Evolutionary conservation across 106 monocot genomes (phyloP).

Genomic region (Platanthera guangdongensis): DNA sequence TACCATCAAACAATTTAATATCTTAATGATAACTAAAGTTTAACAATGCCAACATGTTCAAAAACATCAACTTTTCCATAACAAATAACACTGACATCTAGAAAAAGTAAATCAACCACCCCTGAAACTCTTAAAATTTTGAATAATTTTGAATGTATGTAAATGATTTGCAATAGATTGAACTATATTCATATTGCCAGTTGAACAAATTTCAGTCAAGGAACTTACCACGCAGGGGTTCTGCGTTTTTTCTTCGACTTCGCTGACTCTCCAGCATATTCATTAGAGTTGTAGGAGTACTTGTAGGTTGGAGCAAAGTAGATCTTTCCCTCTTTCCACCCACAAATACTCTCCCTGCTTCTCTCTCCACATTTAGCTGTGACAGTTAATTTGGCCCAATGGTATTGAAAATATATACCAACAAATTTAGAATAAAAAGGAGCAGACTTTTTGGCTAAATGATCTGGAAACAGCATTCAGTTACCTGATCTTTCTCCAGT

Average conservation of each 20-base stretch:
- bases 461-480: not conserved
- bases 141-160: not conserved
- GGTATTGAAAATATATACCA: no score
- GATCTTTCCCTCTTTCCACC: constrained; percentile 81
- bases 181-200: not conserved
- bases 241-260: constrained; percentile 76
- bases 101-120: no score
- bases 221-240: constrained; percentile 68
- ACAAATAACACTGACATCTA: no score
- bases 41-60: no score
- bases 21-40: no score
- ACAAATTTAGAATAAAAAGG: not conserved
- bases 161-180: not conserved
- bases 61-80: no score
- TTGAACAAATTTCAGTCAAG: not conserved
- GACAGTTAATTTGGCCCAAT: not conserved
- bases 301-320: constrained; percentile 89
- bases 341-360: constrained; percentile 78
- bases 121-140: no score
- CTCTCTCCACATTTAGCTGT: constrained; percentile 53
- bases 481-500: constrained; percentile 77
- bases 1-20: no score
- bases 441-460: not conserved
- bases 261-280: constrained; percentile 59
- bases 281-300: constrained; percentile 68